A percentile compares a stretch with the other conserved stretches of the same genome.
These are phyloP conservation scores for Trichoderma parareesei DNA, from an alignment of 495 filamentous ascomycete species.

Conservation along the genomic window DNA sequence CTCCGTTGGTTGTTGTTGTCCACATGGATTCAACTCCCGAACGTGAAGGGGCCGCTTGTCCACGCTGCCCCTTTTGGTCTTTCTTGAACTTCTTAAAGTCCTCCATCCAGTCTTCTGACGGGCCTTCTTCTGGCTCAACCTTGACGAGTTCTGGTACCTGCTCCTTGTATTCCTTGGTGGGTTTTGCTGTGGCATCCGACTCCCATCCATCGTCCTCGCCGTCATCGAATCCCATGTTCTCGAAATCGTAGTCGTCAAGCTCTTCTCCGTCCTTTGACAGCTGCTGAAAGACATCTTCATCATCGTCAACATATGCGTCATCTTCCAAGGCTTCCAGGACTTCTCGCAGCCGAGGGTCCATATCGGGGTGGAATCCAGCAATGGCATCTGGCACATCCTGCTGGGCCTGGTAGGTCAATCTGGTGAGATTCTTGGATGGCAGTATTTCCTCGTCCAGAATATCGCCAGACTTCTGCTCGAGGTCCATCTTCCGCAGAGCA, in stretches of 20 bases:
- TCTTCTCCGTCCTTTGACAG: constrained; percentile 68
- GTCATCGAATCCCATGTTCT: constrained; percentile 44
- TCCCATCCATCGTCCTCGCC: constrained; percentile 81
- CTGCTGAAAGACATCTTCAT: constrained; percentile 71
- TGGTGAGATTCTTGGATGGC: constrained; percentile 61
- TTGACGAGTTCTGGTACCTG: constrained; percentile 43
- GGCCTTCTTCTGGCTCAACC: constrained; percentile 41
- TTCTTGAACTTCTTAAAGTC: constrained; percentile 89
- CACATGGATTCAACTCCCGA: constrained; percentile 64
- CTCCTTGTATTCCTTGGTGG: constrained; percentile 38
- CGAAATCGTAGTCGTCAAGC: constrained; percentile 40
- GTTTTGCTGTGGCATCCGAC: constrained; percentile 85
- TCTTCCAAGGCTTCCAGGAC: constrained; percentile 93
- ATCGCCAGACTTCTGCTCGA: constrained; percentile 50
- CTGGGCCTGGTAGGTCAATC: constrained; percentile 81
- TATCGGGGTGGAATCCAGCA: constrained; percentile 91
- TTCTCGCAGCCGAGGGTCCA: constrained; percentile 91
- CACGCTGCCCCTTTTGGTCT: constrained; percentile 46
- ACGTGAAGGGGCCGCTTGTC: constrained; percentile 34
- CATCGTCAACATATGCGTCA: constrained; percentile 87
- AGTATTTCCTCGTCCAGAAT: constrained; percentile 61
- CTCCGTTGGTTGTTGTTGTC: constrained; percentile 67
- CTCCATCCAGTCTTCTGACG: constrained; percentile 65
- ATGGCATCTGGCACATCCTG: constrained; percentile 88
- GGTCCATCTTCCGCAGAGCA: constrained; percentile 58